A percentile compares a stretch with the other conserved stretches of the same genome.
Evolutionary conservation across 2,329 filamentous ascomycete species (phyloP).

Genomic region (Bipolaris sorokiniana): DNA sequence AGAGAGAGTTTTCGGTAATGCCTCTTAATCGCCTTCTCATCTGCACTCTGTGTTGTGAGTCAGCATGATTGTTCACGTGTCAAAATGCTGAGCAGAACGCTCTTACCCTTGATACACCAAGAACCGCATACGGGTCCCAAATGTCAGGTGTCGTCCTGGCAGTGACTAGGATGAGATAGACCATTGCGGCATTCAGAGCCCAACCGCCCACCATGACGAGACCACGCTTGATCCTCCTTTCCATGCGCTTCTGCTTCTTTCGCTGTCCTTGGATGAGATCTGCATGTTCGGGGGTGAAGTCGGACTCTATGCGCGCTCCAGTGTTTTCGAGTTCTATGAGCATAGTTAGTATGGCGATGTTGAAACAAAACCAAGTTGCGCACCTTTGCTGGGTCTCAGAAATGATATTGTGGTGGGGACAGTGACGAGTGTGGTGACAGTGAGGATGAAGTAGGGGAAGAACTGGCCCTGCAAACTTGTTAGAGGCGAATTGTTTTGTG

Average conservation of each 20-base stretch:
- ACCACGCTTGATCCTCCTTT: conserved; percentile 85
- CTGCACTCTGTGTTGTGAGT: conserved; percentile 66
- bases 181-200: conserved; percentile 84
- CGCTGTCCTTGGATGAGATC: conserved; percentile 83
- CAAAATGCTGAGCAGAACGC: background rate
- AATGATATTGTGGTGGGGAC: conserved; percentile 89
- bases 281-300: conserved; percentile 81
- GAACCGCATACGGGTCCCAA: conserved; percentile 96
- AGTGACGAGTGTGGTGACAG: conserved; percentile 84
- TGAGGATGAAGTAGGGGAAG: conserved; percentile 98
- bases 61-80: conserved; percentile 18
- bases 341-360: conserved; percentile 18
- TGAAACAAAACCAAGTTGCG: conserved; percentile 25
- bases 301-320: conserved; percentile 80
- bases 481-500: conserved; percentile 12
- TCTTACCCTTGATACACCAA: conserved; percentile 80
- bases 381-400: conserved; percentile 75
- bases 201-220: conserved; percentile 79
- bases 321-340: conserved; percentile 73
- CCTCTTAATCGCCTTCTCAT: conserved; percentile 89
- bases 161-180: conserved; percentile 85
- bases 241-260: conserved; percentile 85
- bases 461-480: conserved; percentile 75
- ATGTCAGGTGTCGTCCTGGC: conserved; percentile 74
- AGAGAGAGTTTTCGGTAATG: conserved; percentile 87